Conservation (phyloP, 495 filamentous ascomycete genomes). For the Hapsidospora chrysogenum region DNA sequence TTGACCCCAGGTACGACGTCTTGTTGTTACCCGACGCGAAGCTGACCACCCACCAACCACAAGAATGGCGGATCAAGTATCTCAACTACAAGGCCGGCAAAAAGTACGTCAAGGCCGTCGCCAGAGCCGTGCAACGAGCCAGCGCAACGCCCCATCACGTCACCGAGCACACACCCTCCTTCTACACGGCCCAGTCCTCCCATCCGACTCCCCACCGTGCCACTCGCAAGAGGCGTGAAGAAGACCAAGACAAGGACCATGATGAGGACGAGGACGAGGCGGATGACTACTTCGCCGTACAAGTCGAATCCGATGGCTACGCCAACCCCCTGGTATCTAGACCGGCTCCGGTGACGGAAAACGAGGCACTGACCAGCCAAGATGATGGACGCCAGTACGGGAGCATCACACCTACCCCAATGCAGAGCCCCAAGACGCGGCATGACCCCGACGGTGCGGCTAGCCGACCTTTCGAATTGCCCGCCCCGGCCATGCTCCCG, state of each 20-base stretch:
- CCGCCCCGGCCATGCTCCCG: constrained; percentile 52
- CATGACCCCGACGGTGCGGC: constrained; percentile 5
- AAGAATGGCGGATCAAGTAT: constrained; percentile 83
- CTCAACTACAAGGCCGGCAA: constrained; percentile 88
- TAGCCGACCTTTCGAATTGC: constrained; percentile 39
- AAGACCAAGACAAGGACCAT: not conserved
- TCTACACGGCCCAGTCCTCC: not conserved
- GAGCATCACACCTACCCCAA: constrained; percentile 54
- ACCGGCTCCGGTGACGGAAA: constrained; percentile 9
- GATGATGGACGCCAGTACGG: constrained; percentile 41
- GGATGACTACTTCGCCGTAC: not conserved
- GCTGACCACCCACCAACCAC: no score
- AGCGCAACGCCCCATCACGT: constrained; percentile 28
- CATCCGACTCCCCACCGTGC: not conserved
- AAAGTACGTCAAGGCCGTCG: constrained; percentile 71
- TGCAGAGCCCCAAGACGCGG: no score
- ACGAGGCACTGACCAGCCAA: constrained; percentile 13
- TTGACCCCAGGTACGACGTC: not conserved
- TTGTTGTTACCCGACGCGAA: no score
- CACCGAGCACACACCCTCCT: not conserved
- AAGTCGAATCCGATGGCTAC: constrained; percentile 12
- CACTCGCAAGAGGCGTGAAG: not conserved
- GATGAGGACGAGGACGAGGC: constrained; percentile 6
- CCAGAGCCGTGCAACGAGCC: constrained; percentile 50
- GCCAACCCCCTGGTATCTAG: no score